Evolutionary conservation across 768 basidiomycete species (phyloP).

Genomic region (Leucogyrophana mollusca): DNA sequence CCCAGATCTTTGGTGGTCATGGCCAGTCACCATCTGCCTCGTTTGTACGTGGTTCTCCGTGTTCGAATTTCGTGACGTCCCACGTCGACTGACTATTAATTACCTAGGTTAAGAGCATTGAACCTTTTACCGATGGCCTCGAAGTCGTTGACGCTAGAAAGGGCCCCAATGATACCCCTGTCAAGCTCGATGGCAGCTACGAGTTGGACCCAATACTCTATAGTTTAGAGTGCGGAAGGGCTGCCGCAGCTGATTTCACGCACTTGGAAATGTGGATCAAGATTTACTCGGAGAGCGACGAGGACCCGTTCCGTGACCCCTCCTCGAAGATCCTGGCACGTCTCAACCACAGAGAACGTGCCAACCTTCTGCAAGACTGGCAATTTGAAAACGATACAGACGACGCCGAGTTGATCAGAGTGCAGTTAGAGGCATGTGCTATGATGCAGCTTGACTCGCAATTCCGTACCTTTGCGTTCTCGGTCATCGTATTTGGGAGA

Average conservation of each 20-base stretch:
- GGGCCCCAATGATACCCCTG: too few species aligned
- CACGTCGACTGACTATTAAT: too few species aligned
- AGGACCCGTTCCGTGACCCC: background rate
- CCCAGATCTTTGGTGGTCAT: too few species aligned
- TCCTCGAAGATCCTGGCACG: background rate
- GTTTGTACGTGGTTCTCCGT: too few species aligned
- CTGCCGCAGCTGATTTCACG: background rate
- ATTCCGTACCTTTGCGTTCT: conserved; percentile 32
- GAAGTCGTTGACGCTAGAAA: too few species aligned
- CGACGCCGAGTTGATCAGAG: too few species aligned
- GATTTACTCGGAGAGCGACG: background rate
- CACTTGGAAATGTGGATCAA: background rate
- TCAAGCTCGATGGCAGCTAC: too few species aligned
- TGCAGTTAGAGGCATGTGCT: conserved; percentile 24
- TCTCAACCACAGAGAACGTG: background rate
- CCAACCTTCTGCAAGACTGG: background rate
- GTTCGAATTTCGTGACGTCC: too few species aligned
- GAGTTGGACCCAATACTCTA: background rate
- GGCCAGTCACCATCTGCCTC: too few species aligned
- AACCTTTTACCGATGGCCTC: too few species aligned
- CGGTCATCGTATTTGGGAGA: conserved; percentile 21
- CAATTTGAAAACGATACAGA: background rate
- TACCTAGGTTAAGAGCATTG: too few species aligned
- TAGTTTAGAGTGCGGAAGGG: background rate
- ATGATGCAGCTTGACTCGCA: conserved; percentile 21